Evolutionary conservation across 2,329 filamentous ascomycete genomes (phyloP), one percentile per base, ranked within the genome.

Genomic region (Pestalotiopsis fici): DNA sequence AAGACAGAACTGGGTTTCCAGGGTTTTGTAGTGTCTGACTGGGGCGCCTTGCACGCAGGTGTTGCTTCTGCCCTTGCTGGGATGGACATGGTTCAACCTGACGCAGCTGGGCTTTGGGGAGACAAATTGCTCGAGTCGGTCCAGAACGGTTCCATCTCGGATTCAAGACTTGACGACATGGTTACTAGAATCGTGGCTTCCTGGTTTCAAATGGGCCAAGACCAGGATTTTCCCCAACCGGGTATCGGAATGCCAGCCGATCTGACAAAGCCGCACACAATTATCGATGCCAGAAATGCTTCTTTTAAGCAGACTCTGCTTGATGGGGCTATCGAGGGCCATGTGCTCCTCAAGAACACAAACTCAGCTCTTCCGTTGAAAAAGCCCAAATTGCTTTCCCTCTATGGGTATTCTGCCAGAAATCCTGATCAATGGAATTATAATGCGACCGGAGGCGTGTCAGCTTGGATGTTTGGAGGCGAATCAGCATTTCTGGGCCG

Each of bases 281-380:
- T 85, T 23, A 79, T 90, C 9, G 85, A 91, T 70, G 88, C 84
- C 2, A 81, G 86, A 25, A 85, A 90, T 73, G 75, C 81, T 13
- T 78, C 80, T 1, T 79, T 78, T 50, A 79, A 76, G 59, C 72
- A 77, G 62, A 74, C 78, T 0, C 75, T 89, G 0, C 73, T 90
- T 0, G 80, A 87, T n/a, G 86, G 87, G 3, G 88, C 88, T 0
- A 79, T 89, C 4, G 88, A 90, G 71, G 88, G 89, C 3, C 88
- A 90, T 65, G 89, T 91, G 1, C 81, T 91, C 0, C 82, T 91
- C 35, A 91, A 91, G 75, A 91, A 91, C 74, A 78, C 74, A 50
- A 85, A 86, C 55, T 81, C 80, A 15, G 79, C 86, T 0, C 81
- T 91, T 0, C 89, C 89, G 0, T 76, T 91, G 0, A 81, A 81